A percentile compares a stretch with the other conserved stretches of the same genome.
phyloP scores from a whole-genome alignment of 352 stramenopile genomes.

The Phytophthora ohioensis region DNA sequence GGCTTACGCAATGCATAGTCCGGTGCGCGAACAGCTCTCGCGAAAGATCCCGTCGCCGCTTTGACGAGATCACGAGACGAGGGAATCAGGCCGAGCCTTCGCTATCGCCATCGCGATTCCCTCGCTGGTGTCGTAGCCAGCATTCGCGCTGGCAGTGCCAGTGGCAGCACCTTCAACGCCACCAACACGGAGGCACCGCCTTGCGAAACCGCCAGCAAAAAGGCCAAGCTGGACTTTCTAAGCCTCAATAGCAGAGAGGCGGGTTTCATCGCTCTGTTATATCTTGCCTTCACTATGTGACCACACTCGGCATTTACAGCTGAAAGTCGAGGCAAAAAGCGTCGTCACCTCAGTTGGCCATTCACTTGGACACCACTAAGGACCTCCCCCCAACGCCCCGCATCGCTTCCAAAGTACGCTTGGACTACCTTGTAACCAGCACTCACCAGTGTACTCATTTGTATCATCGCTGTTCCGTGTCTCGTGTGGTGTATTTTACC shows the following conservation, averaged over 20 bases:
- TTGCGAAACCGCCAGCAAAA: conserved; percentile 29
- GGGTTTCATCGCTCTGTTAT: conserved; percentile 7
- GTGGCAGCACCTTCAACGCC: background rate
- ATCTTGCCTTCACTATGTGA: conserved; percentile 23
- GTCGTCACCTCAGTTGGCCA: conserved; percentile 18
- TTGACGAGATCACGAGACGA: conserved; percentile 15
- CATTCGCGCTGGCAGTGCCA: background rate
- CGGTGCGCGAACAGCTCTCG: conserved; percentile 24
- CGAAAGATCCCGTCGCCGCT: conserved; percentile 7
- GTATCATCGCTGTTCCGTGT: background rate
- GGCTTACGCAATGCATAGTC: conserved; percentile 22
- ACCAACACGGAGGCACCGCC: background rate
- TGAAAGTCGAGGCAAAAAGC: conserved; percentile 6
- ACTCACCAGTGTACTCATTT: conserved; percentile 2
- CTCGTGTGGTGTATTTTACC: background rate
- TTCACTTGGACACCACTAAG: conserved; percentile 22
- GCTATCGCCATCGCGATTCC: background rate
- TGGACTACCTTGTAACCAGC: background rate
- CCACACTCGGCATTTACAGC: background rate
- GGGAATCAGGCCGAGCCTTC: background rate
- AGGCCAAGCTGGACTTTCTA: conserved; percentile 26
- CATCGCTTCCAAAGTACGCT: conserved; percentile 8
- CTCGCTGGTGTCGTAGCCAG: conserved; percentile 1
- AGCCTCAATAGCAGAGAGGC: conserved; percentile 20
- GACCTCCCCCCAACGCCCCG: background rate